A percentile compares a stretch with the other conserved stretches of the same genome.
Conservation (phyloP, 2,329 filamentous ascomycete species). For the Lasiodiplodia sp. region DNA sequence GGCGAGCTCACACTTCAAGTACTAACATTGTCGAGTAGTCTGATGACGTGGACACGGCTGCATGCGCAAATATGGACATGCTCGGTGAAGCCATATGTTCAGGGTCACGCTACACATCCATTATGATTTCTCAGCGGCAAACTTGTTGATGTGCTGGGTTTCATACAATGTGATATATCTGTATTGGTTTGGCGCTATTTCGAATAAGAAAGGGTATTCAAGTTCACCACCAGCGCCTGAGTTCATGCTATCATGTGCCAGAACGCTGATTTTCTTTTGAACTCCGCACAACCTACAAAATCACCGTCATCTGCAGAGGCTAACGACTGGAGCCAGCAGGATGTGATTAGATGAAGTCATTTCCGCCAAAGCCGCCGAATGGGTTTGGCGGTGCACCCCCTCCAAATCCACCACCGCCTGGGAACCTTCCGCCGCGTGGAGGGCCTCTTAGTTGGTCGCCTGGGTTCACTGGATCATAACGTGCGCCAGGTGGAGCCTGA, state of each 20-base stretch:
- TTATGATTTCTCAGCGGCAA: not conserved
- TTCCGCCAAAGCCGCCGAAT: slow-evolving; percentile 66
- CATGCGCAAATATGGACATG: not conserved
- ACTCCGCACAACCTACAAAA: not conserved
- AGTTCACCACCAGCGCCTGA: not conserved
- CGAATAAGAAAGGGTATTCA: not conserved
- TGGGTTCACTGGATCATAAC: slow-evolving; percentile 82
- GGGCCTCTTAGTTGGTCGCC: slow-evolving; percentile 52
- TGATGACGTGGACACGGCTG: not conserved
- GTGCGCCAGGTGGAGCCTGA: slow-evolving; percentile 83
- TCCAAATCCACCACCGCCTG: slow-evolving; percentile 30
- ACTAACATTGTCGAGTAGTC: not conserved
- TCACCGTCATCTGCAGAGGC: not conserved
- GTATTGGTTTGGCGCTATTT: not conserved
- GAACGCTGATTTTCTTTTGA: not conserved
- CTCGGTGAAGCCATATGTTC: not conserved
- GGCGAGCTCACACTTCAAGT: too few species aligned
- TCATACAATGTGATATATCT: not conserved
- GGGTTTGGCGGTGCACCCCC: slow-evolving; percentile 62
- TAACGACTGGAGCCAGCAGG: not conserved
- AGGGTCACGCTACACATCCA: not conserved
- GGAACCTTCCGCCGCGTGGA: slow-evolving; percentile 35
- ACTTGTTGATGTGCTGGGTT: not conserved
- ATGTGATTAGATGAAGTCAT: slow-evolving; percentile 61
- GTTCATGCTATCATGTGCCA: not conserved